Evolutionary conservation across 2,329 filamentous ascomycete species (phyloP).

Genomic region (Xylariaceae sp.): DNA sequence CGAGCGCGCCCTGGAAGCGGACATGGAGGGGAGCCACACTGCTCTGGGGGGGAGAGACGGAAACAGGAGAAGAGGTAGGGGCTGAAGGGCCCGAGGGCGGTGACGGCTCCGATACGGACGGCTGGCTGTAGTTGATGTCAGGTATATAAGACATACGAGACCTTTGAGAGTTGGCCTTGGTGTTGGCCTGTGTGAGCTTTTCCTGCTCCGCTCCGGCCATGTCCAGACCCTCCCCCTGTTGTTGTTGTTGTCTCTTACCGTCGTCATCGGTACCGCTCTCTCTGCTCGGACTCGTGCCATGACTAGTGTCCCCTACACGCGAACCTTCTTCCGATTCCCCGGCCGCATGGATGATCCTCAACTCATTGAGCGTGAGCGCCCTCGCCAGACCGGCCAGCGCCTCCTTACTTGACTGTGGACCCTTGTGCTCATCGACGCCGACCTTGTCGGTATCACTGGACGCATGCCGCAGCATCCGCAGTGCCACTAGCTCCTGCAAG

Average conservation of each 20-base stretch:
- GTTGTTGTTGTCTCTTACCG: background rate
- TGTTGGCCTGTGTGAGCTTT: background rate
- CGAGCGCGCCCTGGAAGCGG: conserved; percentile 39
- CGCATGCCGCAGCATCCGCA: background rate
- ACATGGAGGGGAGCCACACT: conserved; percentile 23
- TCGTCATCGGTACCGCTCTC: background rate
- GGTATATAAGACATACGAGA: too few relatives aligned
- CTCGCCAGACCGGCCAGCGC: conserved; percentile 61
- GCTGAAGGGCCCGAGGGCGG: background rate
- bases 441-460: background rate
- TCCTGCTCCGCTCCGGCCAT: background rate
- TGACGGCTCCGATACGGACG: background rate
- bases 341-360: conserved; percentile 56
- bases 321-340: conserved; percentile 59
- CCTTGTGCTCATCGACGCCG: conserved; percentile 3
- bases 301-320: conserved; percentile 41
- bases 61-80: conserved; percentile 7
- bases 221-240: too few relatives aligned
- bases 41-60: too few relatives aligned
- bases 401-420: too few relatives aligned
- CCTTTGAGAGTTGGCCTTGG: background rate
- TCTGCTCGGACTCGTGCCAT: conserved; percentile 29
- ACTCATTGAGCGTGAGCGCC: conserved; percentile 63
- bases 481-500: conserved; percentile 43
- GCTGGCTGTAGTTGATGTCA: too few relatives aligned